Percentiles rank a stretch among this genome's conserved stretches.
phyloP scores from a whole-genome alignment of 768 basidiomycete species.

The Termitomyces sp. region DNA sequence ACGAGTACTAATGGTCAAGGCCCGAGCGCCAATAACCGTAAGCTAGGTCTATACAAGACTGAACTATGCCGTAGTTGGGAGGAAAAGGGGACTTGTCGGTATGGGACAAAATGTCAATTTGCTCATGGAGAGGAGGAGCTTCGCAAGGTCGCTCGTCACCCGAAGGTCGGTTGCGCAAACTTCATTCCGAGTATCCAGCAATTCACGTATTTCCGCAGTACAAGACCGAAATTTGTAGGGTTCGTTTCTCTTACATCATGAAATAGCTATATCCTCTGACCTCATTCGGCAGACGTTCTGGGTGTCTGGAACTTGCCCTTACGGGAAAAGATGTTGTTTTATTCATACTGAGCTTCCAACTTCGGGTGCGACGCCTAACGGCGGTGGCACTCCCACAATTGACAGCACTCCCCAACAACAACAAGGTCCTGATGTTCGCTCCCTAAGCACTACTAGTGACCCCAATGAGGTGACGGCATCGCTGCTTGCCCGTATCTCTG shows the following conservation, averaged over 20 bases:
- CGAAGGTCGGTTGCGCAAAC: conserved; percentile 53
- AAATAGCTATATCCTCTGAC: conserved; percentile 17
- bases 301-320: conserved; percentile 90
- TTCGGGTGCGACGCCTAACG: conserved; percentile 43
- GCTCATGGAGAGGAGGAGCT: conserved; percentile 90
- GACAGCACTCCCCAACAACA: conserved; percentile 45
- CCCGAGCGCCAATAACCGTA: conserved; percentile 88
- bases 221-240: conserved; percentile 92
- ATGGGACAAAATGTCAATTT: conserved; percentile 87
- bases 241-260: conserved; percentile 20
- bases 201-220: conserved; percentile 36
- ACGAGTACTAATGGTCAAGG: conserved; percentile 46
- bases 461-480: conserved; percentile 69
- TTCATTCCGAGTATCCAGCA: conserved; percentile 6
- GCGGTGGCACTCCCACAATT: conserved; percentile 24
- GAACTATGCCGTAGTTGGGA: conserved; percentile 90
- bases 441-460: conserved; percentile 70
- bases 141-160: conserved; percentile 78
- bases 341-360: conserved; percentile 83
- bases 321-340: conserved; percentile 91
- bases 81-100: conserved; percentile 83
- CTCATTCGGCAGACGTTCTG: conserved; percentile 67
- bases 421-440: conserved; percentile 43
- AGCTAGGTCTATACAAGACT: conserved; percentile 87
- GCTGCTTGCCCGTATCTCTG: conserved; percentile 69